Conservation (phyloP, 2,329 filamentous ascomycete species). For the Apiospora phragmitis region DNA sequence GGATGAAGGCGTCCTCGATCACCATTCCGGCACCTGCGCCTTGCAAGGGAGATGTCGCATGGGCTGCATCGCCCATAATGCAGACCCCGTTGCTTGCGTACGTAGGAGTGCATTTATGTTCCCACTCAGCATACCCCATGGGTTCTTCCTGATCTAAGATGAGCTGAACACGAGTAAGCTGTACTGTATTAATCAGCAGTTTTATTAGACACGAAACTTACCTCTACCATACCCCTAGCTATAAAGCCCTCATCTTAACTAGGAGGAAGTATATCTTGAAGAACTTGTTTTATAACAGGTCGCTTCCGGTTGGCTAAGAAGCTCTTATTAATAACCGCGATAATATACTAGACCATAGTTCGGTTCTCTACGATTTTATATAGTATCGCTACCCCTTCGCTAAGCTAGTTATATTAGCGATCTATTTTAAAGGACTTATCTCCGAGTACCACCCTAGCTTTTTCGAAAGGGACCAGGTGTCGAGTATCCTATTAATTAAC, state of each 20-base stretch:
- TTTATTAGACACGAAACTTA: neutral
- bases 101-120: slow-evolving; percentile 18
- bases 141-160: slow-evolving; percentile 16
- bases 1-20: slow-evolving; percentile 19
- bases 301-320: slow-evolving; percentile 14
- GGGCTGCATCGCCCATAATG: slow-evolving; percentile 18
- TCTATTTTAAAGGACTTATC: slow-evolving; percentile 18
- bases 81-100: slow-evolving; percentile 13
- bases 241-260: neutral
- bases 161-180: slow-evolving; percentile 11
- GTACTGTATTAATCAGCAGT: neutral
- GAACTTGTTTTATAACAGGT: slow-evolving; percentile 9
- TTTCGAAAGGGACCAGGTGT: slow-evolving; percentile 19
- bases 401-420: slow-evolving; percentile 20
- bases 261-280: neutral
- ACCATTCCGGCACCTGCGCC: slow-evolving; percentile 19
- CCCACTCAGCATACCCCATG: slow-evolving; percentile 19
- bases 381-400: slow-evolving; percentile 19
- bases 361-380: slow-evolving; percentile 19
- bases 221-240: neutral
- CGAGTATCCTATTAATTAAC: slow-evolving; percentile 22
- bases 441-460: slow-evolving; percentile 14
- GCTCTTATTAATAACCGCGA: slow-evolving; percentile 19
- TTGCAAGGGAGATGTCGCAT: slow-evolving; percentile 19
- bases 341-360: slow-evolving; percentile 20